Base-by-base conservation (phyloP, 345 rosid species). In the Orychophragmus violaceus region DNA sequence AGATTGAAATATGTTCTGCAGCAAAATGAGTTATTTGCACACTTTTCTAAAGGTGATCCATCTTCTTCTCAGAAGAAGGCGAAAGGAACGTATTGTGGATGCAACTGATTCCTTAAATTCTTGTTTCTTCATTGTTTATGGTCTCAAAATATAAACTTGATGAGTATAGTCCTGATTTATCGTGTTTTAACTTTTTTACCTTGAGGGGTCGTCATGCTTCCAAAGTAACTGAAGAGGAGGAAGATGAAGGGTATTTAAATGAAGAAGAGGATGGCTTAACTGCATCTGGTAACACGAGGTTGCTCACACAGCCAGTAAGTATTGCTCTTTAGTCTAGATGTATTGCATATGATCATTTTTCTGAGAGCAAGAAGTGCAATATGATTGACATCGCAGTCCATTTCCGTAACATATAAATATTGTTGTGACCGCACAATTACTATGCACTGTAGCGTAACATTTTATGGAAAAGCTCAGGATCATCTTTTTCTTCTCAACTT, bases 191-290 rank as follows among this genome's bases (percentile, higher is more conserved):
- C 30, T 36, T 8, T 52, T 58, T 58, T n/a, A 21, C 11, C 5
- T 77, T 23, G 64, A 93, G 98, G 81, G 98, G 98, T 58, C 91
- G 97, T 3, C 98, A 93, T 85, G 96, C 96, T 24, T 93, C 98
- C 21, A 93, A 93, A 75, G 2, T 93, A 17, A 93, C 99, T 24
- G 98, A 93, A 78, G 98, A 90, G 81, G 98, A 93, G 80, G 98
- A 93, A 79, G 99, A 93, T 74, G 99, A 93, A 80, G 99, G 90
- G 72, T 93, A 66, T 62, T 75, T 93, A 8, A 93, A 93, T 83
- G 99, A 88, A 77, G 97, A 88, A 73, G 99, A 90, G 80, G 99
- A 77, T 76, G 89, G 87, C 66, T 73, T 88, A 63, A 64, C 86
- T 46, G 89, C 84, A 60, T 57, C 89, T 32, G 96, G 96, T 69